A percentile compares a stretch with the other conserved stretches of the same genome.
Conservation (phyloP, 2,329 filamentous ascomycete genomes). For the Keithomyces neogunnii region DNA sequence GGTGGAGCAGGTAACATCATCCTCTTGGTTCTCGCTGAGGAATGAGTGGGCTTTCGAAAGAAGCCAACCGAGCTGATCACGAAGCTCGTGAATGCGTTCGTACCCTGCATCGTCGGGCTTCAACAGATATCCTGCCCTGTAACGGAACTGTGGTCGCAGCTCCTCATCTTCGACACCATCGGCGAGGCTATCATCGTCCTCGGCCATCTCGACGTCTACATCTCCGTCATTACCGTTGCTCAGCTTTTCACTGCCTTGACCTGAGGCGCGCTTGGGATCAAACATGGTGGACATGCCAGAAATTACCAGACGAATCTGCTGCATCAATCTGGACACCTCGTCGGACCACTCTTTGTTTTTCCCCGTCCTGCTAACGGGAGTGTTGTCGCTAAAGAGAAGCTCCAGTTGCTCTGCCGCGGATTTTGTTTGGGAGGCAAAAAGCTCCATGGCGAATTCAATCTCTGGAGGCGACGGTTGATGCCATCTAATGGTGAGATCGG, state of each 20-base stretch:
- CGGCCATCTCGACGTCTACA: conserved; percentile 38
- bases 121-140: conserved; percentile 80
- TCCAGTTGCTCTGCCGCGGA: conserved; percentile 67
- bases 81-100: conserved; percentile 67
- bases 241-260: conserved; percentile 34
- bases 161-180: conserved; percentile 71
- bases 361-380: conserved; percentile 79
- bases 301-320: conserved; percentile 78
- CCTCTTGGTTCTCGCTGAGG: conserved; percentile 75
- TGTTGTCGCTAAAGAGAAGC: conserved; percentile 71
- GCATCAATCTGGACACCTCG: conserved; percentile 83
- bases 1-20: conserved; percentile 93
- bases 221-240: conserved; percentile 43
- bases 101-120: conserved; percentile 50
- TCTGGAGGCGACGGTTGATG: conserved; percentile 75
- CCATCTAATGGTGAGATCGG: conserved; percentile 80
- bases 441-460: conserved; percentile 77
- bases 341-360: conserved; percentile 99
- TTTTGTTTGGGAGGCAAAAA: conserved; percentile 78
- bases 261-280: conserved; percentile 64
- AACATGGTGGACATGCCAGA: conserved; percentile 88
- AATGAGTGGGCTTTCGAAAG: conserved; percentile 81
- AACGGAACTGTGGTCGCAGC: conserved; percentile 77
- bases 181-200: conserved; percentile 43
- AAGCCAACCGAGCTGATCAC: conserved; percentile 70